Base-by-base conservation (phyloP, 768 basidiomycete genomes). In the Podaxis sp. region DNA sequence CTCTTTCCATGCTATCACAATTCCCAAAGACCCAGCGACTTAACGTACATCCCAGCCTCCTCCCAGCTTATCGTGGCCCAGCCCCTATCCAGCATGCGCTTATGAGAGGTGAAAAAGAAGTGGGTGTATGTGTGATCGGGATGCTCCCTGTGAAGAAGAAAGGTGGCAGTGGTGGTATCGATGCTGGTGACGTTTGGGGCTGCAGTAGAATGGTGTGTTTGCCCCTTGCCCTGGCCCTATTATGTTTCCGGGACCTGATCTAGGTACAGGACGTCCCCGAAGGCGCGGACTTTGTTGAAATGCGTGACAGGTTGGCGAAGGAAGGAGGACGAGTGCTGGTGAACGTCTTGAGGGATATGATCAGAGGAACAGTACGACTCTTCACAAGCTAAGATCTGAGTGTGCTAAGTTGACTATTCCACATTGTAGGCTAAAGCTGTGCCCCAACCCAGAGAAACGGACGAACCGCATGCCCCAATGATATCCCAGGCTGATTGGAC, bases 21-120 rank as follows among this genome's bases (percentile, higher is more conserved):
- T 96, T 96, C 68, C 80, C 75, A 0, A 77, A 78, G 0, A 68
- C 73, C 0, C 82, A 85, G 51, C 78, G 89, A 24, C 77, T 98
- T 40, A 97, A 98, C 69, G 85, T 98, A 5, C 95, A 98, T 68
- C 94, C 94, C 0, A 96, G 94, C 38, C 76, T 94, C 0, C 81
- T 98, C 37, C 95, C 95, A 0, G 78, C 81, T 27, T 95, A 92
- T 72, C 86, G 95, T n/a, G 95, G 95, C 0, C 86, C 95, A 8
- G 92, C 94, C 2, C 95, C 95, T 0, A 91, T 98, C 41, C 95
- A 97, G 69, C 90, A 87, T 68, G 82, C 89, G 0, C 79, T 98
- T 43, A 74, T 91, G 49, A 85, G 88, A 63, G 86, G 85, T 2
- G 87, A 87, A 55, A 69, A 68, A 4, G 80, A 83, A 64, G 93